A percentile compares a stretch with the other conserved stretches of the same genome.
These are phyloP conservation scores for Streptanthus diversifolius DNA, from an alignment of 345 rosid genomes.

Conservation along the genomic window DNA sequence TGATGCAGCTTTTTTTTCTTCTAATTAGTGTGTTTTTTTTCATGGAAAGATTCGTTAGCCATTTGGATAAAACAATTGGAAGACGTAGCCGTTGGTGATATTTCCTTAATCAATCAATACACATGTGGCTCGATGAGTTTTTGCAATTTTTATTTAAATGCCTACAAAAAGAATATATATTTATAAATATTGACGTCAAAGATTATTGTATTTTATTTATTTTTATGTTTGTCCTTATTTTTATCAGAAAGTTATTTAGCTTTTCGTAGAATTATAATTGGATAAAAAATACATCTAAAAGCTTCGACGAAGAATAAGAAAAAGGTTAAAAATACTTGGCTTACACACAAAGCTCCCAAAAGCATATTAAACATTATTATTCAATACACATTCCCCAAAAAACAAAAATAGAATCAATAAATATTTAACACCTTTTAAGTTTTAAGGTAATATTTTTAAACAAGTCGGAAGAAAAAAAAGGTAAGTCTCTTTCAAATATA, in stretches of 20 bases:
- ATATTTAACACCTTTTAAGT: background rate
- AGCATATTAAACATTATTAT: constrained; percentile 21
- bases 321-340: constrained; percentile 26
- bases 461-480: background rate
- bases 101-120: background rate
- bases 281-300: constrained; percentile 23
- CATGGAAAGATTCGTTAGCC: background rate
- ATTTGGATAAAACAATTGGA: background rate
- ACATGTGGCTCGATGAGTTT: constrained; percentile 17
- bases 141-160: constrained; percentile 4
- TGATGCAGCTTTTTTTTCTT: background rate
- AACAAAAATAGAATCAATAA: background rate
- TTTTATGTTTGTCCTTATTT: background rate
- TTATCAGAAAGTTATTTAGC: constrained; percentile 27
- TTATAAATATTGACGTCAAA: background rate
- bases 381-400: constrained; percentile 21
- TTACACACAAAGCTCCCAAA: constrained; percentile 28
- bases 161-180: constrained; percentile 1
- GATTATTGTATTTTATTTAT: background rate
- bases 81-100: background rate
- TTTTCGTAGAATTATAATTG: constrained; percentile 20
- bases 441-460: constrained; percentile 18
- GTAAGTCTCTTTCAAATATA: background rate
- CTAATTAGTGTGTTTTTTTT: background rate
- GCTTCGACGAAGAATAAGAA: constrained; percentile 27